Base-by-base conservation (phyloP, 1,139 yeast species). In the Nematodospora anomalae region DNA sequence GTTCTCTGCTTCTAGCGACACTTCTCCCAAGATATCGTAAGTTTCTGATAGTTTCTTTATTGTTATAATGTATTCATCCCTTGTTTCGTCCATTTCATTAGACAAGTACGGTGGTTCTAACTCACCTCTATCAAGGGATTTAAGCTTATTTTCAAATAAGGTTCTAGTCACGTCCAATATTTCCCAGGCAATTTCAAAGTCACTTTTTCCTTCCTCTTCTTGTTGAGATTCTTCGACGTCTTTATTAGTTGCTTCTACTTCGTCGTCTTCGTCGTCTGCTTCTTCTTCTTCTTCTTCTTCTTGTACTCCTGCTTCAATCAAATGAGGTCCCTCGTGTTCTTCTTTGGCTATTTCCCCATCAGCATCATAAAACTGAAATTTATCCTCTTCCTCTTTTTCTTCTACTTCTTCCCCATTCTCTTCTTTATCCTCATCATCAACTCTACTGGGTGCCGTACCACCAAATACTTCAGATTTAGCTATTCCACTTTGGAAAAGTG, bases 161-260 rank as follows among this genome's bases (percentile, higher is more conserved):
- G 83, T 68, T 47, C 96, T 71, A 1, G 95, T 74, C 32, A 84
- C 65, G 53, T 89, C 96, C 26, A 87, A 67, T 14, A 87, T 78
- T 42, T 83, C 92, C 96, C 96, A 88, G 0, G 96, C 95, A 16
- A 81, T 73, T 54, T 84, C 95, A 53, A 89, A 83, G 53, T 88
- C 96, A 24, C 79, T 71, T 49, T 80, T 83, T 28, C 75, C 79
- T 22, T 67, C 76, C 30, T 65, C 79, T 14, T 62, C 70, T 12
- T 51, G 60, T 20, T 50, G 62, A 2, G 53, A 58, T 4, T 52
- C 58, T 6, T 45, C 57, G 4, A 46, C 62, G 3, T 57, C 64
- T 1, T 59, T 67, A 5, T 55, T 67, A 3, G 54, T 64, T 4
- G 55, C 67, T 5, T 50, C 62, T 4, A 52, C 60, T 2, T 53